These are phyloP conservation scores for Flaveria brownii DNA, from an alignment of 129 eudicot genomes.

Conservation along the genomic window DNA sequence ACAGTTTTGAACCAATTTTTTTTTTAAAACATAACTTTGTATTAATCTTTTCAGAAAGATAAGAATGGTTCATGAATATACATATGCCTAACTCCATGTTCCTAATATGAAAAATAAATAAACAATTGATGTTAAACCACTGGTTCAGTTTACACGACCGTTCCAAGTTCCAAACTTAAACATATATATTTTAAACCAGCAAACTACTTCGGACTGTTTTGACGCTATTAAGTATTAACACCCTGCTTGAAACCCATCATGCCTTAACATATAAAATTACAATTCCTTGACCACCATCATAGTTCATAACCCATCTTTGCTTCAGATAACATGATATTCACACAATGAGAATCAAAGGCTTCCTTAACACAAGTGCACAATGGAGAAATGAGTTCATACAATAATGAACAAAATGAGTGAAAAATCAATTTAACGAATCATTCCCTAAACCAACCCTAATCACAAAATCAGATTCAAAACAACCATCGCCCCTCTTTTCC, in stretches of 20 bases:
- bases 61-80: neutral
- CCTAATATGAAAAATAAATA: neutral
- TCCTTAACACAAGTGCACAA: neutral
- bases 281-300: neutral
- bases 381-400: neutral
- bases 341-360: neutral
- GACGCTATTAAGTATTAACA: too few species aligned
- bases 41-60: too few species aligned
- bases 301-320: neutral
- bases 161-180: too few species aligned
- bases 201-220: too few species aligned
- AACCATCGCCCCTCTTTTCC: neutral
- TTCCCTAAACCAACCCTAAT: slow-evolving; percentile 9
- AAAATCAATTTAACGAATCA: neutral
- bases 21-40: too few species aligned
- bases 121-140: too few species aligned
- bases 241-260: neutral
- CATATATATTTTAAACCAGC: neutral
- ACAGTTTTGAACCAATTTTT: neutral
- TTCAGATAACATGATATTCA: neutral
- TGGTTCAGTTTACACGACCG: neutral
- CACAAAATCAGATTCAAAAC: neutral
- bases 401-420: too few species aligned
- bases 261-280: neutral
- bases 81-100: neutral